Evolutionary conservation across 257 asterid species (phyloP), one percentile per base, ranked within the genome.

Genomic region (Gentiana macrophylla): DNA sequence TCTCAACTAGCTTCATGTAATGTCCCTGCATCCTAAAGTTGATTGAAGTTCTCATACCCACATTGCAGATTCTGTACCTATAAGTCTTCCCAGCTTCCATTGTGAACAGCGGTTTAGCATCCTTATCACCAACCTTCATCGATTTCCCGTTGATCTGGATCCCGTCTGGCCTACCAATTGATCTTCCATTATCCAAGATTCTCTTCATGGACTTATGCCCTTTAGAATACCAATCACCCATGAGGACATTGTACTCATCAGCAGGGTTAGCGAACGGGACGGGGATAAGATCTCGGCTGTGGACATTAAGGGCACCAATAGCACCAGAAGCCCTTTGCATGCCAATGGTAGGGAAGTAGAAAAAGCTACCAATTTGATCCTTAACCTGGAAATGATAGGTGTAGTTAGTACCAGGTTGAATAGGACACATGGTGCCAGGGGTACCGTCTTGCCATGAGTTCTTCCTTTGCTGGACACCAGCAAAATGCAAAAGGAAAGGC

Each of bases 391-490:
- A 73, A 1, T 51, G 66, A 12, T 65, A 76, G 13, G 86, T 79
- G 60, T 44, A 79, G 64, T 79, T 79, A 1, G 37, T 57, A 8
- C 86, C 86, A 0, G 86, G 86, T 59, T 45, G 5, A 61, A 79
- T 76, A 8, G 86, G 80, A 56, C 86, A 79, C 77, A 65, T 76
- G 48, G 86, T 79, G 34, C 80, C 86, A 0, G 52, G 50, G 48
- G 80, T 79, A 8, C 86, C 86, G 53, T 76, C 86, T 15, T 73
- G 76, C 86, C 86, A 79, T 0, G 86, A 72, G 58, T 79, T 76
- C 57, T 76, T 79, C 59, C 86, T 73, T 2, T 79, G 80, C 32
- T 79, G 86, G 43, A 79, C 35, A 3, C 82, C 86, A 2, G 13
- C 54, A 74, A 72, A 79, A 0, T 76, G 67, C 9, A 79, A 49